Evolutionary conservation across 139 green algal genomes (phyloP).

Genomic region (Volvox reticuliferus): DNA sequence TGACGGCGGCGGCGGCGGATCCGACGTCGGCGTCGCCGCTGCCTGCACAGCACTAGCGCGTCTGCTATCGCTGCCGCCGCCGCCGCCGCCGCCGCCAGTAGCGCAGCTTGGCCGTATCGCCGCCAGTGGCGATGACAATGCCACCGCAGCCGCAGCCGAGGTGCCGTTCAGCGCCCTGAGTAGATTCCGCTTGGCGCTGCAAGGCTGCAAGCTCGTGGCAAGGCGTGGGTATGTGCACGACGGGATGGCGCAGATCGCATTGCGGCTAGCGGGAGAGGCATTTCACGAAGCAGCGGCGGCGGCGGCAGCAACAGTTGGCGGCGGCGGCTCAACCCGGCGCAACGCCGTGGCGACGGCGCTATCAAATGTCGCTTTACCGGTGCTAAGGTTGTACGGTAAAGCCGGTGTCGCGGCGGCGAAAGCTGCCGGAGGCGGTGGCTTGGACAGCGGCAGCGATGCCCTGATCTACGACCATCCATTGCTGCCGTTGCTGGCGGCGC

Average conservation of each 20-base stretch:
- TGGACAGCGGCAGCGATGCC: background rate
- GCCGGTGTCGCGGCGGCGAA: background rate
- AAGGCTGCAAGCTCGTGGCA: background rate
- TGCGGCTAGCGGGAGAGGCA: background rate
- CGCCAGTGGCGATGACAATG: background rate
- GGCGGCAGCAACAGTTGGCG: background rate
- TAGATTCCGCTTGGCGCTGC: background rate
- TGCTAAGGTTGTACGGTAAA: background rate
- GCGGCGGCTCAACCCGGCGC: background rate
- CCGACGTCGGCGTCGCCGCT: background rate
- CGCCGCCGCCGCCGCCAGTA: background rate
- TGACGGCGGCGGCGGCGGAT: background rate
- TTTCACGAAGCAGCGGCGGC: background rate
- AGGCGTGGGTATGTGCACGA: background rate
- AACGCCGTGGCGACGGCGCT: background rate
- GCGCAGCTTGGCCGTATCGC: background rate
- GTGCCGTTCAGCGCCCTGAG: background rate
- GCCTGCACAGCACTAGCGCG: background rate
- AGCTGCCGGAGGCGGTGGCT: background rate
- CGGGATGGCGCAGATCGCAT: background rate
- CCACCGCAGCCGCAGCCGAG: background rate
- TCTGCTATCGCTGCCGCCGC: background rate
- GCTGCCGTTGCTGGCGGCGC: background rate
- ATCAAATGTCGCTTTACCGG: background rate
- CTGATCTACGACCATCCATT: conserved; percentile 3